phyloP scores from a whole-genome alignment of 441 rosid species.

The Gossypium aridum region DNA sequence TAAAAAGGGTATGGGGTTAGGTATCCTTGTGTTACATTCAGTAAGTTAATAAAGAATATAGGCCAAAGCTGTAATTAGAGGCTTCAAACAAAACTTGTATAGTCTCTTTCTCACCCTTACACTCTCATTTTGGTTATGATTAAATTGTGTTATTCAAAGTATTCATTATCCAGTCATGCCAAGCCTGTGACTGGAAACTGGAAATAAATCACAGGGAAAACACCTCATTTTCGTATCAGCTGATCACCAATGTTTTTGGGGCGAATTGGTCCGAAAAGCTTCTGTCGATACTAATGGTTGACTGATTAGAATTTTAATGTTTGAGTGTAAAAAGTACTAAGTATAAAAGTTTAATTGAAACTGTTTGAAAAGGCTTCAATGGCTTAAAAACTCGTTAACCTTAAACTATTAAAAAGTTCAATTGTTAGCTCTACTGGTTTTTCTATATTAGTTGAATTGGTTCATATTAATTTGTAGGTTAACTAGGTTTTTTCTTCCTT shows the following conservation, averaged over 20 bases:
- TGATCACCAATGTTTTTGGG: neutral
- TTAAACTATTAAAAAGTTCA: too few relatives aligned
- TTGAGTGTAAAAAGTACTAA: too few relatives aligned
- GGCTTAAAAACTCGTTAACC: too few relatives aligned
- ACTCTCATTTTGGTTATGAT: neutral
- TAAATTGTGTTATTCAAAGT: neutral
- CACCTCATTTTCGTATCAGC: neutral
- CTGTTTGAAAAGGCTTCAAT: too few relatives aligned
- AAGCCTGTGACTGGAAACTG: neutral
- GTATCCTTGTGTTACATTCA: neutral
- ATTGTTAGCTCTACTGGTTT: too few relatives aligned
- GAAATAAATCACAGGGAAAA: neutral
- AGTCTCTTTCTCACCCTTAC: neutral
- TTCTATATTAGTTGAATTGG: too few relatives aligned
- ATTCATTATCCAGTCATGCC: neutral
- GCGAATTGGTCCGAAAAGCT: too few relatives aligned
- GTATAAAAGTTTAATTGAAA: too few relatives aligned
- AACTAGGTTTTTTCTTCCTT: too few relatives aligned
- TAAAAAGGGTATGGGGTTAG: neutral
- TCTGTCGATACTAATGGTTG: too few relatives aligned
- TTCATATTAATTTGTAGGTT: too few relatives aligned
- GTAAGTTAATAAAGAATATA: constrained; percentile 14
- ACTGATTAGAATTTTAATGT: too few relatives aligned
- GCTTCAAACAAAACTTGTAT: constrained; percentile 6
- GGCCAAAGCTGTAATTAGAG: constrained; percentile 4